Conservation (phyloP, 2,329 filamentous ascomycete species). For the Diplodia corticola region DNA sequence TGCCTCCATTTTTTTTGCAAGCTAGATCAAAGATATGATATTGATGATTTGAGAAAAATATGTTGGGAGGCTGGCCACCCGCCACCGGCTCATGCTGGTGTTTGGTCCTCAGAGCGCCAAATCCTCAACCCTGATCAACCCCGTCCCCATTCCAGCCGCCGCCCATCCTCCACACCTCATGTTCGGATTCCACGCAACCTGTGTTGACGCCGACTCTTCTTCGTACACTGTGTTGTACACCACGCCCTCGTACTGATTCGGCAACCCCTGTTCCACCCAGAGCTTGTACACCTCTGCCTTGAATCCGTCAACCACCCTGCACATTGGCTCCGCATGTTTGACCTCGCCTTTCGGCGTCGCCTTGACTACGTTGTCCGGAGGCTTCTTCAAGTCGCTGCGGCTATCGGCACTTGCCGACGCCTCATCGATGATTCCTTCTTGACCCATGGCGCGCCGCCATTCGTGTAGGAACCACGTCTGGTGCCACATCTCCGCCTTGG, state of each 20-base stretch:
- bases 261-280: conserved; percentile 28
- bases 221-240: conserved; percentile 47
- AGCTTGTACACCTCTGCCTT: conserved; percentile 33
- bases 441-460: conserved; percentile 43
- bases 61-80: no score
- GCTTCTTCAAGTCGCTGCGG: conserved; percentile 10
- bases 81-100: no score
- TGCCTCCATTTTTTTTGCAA: neutral
- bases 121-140: conserved; percentile 53
- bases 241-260: conserved; percentile 31
- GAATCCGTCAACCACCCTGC: conserved; percentile 46
- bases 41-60: neutral
- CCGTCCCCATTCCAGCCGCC: conserved; percentile 51
- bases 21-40: neutral
- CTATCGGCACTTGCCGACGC: neutral
- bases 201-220: conserved; percentile 46
- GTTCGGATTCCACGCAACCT: conserved; percentile 55
- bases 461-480: conserved; percentile 61
- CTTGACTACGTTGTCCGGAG: neutral
- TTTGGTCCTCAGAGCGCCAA: conserved; percentile 30
- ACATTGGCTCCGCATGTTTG: conserved; percentile 29
- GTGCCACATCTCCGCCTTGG: conserved; percentile 54
- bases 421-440: conserved; percentile 9
- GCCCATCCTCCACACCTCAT: conserved; percentile 52
- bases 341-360: neutral